A percentile compares a stretch with the other conserved stretches of the same genome.
These are phyloP conservation scores for Haberlea rhodopensis DNA, from an alignment of 257 asterid species.

Conservation along the genomic window DNA sequence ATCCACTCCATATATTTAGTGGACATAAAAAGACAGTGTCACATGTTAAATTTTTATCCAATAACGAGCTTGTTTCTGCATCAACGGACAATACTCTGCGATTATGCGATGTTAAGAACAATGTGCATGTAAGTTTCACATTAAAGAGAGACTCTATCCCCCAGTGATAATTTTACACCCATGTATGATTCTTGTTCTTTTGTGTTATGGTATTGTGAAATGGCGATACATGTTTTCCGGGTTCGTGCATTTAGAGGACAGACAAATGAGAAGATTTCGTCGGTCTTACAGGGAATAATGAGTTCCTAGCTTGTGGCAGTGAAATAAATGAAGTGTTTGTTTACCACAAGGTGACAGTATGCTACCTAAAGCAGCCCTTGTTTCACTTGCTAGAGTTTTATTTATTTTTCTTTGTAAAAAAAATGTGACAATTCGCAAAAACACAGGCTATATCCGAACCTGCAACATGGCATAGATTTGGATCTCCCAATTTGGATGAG, in stretches of 20 bases:
- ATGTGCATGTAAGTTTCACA: slow-evolving; percentile 53
- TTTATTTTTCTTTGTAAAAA: no score
- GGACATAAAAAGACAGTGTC: slow-evolving; percentile 90
- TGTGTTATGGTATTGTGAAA: background rate
- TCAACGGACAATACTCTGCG: slow-evolving; percentile 87
- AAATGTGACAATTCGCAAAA: background rate
- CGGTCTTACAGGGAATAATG: slow-evolving; percentile 66
- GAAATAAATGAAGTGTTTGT: slow-evolving; percentile 81
- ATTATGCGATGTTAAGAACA: slow-evolving; percentile 84
- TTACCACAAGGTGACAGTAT: slow-evolving; percentile 67
- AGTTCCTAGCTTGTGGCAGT: slow-evolving; percentile 86
- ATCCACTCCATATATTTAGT: slow-evolving; percentile 64
- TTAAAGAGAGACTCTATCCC: background rate
- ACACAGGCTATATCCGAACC: slow-evolving; percentile 73
- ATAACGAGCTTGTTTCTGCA: slow-evolving; percentile 80
- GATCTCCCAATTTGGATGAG: slow-evolving; percentile 45
- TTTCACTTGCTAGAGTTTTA: background rate
- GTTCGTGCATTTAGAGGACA: slow-evolving; percentile 75
- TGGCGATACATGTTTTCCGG: slow-evolving; percentile 32
- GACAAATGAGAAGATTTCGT: slow-evolving; percentile 76
- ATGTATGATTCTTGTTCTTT: background rate
- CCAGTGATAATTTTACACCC: background rate
- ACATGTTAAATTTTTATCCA: slow-evolving; percentile 76
- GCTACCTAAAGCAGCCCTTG: background rate
- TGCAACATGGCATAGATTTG: slow-evolving; percentile 70